Percentiles rank a stretch among this genome's conserved stretches.
These are phyloP conservation scores for Colletotrichum sp. DNA, from an alignment of 2,329 filamentous ascomycete genomes.

Conservation along the genomic window DNA sequence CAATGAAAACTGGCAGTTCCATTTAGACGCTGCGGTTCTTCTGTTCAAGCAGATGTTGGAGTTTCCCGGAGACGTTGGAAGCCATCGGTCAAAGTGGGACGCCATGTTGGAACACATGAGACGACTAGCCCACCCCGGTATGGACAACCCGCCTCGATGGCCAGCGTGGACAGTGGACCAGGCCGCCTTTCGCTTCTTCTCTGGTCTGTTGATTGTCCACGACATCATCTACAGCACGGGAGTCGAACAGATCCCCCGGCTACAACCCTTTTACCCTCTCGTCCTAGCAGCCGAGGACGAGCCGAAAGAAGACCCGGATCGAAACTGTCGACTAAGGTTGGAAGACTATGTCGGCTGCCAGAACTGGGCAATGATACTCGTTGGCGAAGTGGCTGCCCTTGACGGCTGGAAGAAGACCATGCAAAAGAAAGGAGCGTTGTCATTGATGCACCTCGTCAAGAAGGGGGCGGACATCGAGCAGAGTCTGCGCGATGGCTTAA, in stretches of 20 bases:
- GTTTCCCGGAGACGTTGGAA: conserved; percentile 25
- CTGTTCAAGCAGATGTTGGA: conserved; percentile 53
- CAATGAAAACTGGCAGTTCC: conserved; percentile 54
- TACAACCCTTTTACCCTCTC: conserved; percentile 28
- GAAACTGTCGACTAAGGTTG: conserved; percentile 42
- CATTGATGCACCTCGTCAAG: conserved; percentile 47
- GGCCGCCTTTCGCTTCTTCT: conserved; percentile 50
- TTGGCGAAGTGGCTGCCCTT: conserved; percentile 58
- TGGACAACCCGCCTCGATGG: neutral
- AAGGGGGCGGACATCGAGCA: conserved; percentile 2
- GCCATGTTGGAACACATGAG: neutral
- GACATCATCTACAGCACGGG: conserved; percentile 55
- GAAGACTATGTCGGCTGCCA: conserved; percentile 38
- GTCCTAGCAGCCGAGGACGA: neutral
- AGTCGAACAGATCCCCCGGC: conserved; percentile 42
- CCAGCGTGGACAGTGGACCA: conserved; percentile 45
- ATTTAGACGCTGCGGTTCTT: conserved; percentile 52
- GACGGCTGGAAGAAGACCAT: conserved; percentile 58
- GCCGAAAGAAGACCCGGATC: neutral
- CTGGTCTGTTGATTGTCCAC: conserved; percentile 49
- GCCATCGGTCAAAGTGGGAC: neutral
- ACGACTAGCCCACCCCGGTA: neutral
- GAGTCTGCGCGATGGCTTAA: neutral
- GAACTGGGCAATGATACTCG: conserved; percentile 59
- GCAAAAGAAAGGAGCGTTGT: conserved; percentile 40